These are phyloP conservation scores for Calonectria honghensis DNA, from an alignment of 2,329 filamentous ascomycete genomes.

Conservation along the genomic window DNA sequence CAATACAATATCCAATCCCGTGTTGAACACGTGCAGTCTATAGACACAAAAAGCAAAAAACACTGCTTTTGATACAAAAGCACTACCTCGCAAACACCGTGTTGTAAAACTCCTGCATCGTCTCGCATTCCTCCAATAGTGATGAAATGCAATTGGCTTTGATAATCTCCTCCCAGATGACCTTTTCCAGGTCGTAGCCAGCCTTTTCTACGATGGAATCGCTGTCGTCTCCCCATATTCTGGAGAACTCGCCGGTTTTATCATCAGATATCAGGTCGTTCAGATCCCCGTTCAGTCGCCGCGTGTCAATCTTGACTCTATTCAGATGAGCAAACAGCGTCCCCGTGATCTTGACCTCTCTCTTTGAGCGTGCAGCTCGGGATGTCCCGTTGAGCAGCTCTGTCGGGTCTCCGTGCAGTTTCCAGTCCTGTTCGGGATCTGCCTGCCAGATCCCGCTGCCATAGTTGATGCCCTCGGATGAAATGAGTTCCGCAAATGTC, in stretches of 20 bases:
- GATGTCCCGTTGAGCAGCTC: background rate
- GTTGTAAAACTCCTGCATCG: slow-evolving; percentile 49
- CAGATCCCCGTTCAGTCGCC: slow-evolving; percentile 37
- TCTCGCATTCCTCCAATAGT: slow-evolving; percentile 49
- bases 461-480: slow-evolving; percentile 44
- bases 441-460: slow-evolving; percentile 54
- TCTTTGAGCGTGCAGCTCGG: background rate
- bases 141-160: slow-evolving; percentile 46
- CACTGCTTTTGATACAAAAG: background rate
- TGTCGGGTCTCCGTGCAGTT: background rate
- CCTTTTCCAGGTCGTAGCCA: slow-evolving; percentile 52
- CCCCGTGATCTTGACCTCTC: slow-evolving; percentile 32
- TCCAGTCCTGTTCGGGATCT: slow-evolving; percentile 52
- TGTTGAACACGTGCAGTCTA: too few species aligned
- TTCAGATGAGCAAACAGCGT: slow-evolving; percentile 53
- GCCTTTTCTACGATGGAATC: slow-evolving; percentile 41
- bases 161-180: slow-evolving; percentile 51
- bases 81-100: slow-evolving; percentile 41
- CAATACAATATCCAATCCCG: too few species aligned
- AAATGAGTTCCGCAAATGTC: slow-evolving; percentile 39
- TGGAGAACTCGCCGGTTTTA: slow-evolving; percentile 36
- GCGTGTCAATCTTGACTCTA: slow-evolving; percentile 51
- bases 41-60: background rate
- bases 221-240: slow-evolving; percentile 47
- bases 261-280: slow-evolving; percentile 37